A percentile compares a stretch with the other conserved stretches of the same genome.
phyloP scores from a whole-genome alignment of 169 alveolate genomes.

The Cryptosporidium canis region DNA sequence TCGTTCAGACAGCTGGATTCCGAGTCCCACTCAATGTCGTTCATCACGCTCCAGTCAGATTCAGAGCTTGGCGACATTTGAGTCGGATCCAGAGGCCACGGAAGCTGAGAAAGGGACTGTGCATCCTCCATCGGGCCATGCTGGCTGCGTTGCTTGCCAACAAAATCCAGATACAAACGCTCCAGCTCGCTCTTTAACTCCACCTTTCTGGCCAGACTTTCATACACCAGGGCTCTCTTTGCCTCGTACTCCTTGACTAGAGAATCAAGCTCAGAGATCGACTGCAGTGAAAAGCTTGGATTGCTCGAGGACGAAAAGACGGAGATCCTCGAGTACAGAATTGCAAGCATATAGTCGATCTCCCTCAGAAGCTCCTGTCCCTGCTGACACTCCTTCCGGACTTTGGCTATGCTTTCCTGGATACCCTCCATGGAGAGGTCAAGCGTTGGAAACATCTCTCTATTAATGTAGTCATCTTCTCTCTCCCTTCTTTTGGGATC shows the following conservation, averaged over 20 bases:
- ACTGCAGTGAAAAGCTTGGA: neutral
- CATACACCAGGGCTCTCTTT: slow-evolving; percentile 5
- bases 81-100: neutral
- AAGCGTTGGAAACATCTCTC: slow-evolving; percentile 37
- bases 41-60: neutral
- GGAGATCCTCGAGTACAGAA: slow-evolving; percentile 14
- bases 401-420: slow-evolving; percentile 24
- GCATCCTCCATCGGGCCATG: neutral
- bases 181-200: slow-evolving; percentile 22
- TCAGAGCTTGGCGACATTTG: neutral
- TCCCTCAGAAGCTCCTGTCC: slow-evolving; percentile 13
- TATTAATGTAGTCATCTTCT: slow-evolving; percentile 14
- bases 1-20: neutral
- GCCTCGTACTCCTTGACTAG: slow-evolving; percentile 3
- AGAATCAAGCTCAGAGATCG: neutral
- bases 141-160: neutral
- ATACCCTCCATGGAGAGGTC: slow-evolving; percentile 64
- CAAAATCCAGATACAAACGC: neutral
- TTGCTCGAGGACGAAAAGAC: neutral
- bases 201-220: neutral
- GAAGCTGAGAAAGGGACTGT: neutral
- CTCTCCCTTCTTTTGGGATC: slow-evolving; percentile 24
- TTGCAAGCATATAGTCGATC: slow-evolving; percentile 11
- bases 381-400: slow-evolving; percentile 1
- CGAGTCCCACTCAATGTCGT: neutral